phyloP scores from a whole-genome alignment of 495 filamentous ascomycete species.

The Glarea lozoyensis region DNA sequence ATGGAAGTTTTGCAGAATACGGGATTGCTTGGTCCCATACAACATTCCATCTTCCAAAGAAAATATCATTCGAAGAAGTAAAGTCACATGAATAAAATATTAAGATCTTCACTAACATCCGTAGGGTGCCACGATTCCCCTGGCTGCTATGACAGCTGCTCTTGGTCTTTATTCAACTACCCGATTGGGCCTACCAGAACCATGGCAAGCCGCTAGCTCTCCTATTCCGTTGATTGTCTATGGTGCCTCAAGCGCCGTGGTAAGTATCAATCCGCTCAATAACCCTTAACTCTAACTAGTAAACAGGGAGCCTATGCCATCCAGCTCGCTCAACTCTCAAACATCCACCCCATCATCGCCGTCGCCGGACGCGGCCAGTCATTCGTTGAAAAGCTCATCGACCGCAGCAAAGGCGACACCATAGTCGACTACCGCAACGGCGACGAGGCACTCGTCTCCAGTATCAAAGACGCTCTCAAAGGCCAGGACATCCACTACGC shows the following conservation, averaged over 20 bases:
- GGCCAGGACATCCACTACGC: conserved; percentile 33
- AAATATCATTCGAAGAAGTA: conserved; percentile 57
- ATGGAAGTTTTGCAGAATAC: conserved; percentile 66
- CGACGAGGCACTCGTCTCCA: conserved; percentile 41
- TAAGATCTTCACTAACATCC: background rate
- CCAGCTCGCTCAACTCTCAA: conserved; percentile 55
- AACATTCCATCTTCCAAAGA: conserved; percentile 59
- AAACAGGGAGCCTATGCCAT: conserved; percentile 50
- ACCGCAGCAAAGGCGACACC: conserved; percentile 54
- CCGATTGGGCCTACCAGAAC: conserved; percentile 50
- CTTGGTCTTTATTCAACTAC: conserved; percentile 55
- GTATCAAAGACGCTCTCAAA: conserved; percentile 38
- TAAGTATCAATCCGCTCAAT: conserved; percentile 1
- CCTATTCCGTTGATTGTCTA: conserved; percentile 46
- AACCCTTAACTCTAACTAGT: background rate
- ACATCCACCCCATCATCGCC: conserved; percentile 66
- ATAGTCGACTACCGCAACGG: conserved; percentile 66
- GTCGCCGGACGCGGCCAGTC: conserved; percentile 53
- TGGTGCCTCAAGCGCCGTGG: conserved; percentile 55
- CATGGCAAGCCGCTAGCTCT: conserved; percentile 43
- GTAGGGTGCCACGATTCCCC: conserved; percentile 54
- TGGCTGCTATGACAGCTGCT: conserved; percentile 68
- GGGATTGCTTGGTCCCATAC: conserved; percentile 53
- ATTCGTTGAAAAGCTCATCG: conserved; percentile 53
- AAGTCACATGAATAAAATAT: conserved; percentile 1